Base-by-base conservation (phyloP, 495 filamentous ascomycete genomes). In the Chaetomium tenue region DNA sequence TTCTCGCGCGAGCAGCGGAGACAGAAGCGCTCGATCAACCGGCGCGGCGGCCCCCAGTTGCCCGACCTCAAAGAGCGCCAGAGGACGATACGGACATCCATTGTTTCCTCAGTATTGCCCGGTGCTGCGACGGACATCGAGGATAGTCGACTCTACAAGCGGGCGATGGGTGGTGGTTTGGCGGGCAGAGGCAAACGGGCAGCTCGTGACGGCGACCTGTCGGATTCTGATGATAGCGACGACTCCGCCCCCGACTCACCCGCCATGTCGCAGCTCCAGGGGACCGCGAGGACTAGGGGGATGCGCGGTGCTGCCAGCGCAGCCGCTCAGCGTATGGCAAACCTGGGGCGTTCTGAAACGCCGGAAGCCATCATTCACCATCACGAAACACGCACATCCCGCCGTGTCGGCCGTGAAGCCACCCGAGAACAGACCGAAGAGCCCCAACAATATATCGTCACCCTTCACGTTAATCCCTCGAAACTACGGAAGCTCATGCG, bases 41-140 rank as follows among this genome's bases (percentile, higher is more conserved):
- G 94, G 54, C 87, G 94, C 60, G 94, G 94, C 64, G 94, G 94
- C 0, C 94, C 95, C n/a, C 88, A 91, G 62, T 79, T 98, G 46
- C 94, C 94, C 15, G 94, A 98, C 78, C 85, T 98, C 37, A 98
- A 97, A 72, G 95, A 98, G 70, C 85, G 93, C 44, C 92, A 91
- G 72, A 85, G 92, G 47, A 97, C 93, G 2, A 92, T 97, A 60
- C 86, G 94, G 16, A 96, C 92, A 0, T 80, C 95, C 66, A 83
- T 98, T 61, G 91, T 98, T 3, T 97, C 94, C 23, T 89, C 88
- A 5, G 90, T 94, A 30, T 82, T 98, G 47, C 94, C 94, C 2
- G 93, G 94, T 44, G 91, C 90, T 3, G 94, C 91, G 25, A 78
- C 71, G 23, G 83, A 85, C 8, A 77, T 97, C 37, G 94, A 98